Conservation (phyloP, 768 basidiomycete species). For the Russula sp. region DNA sequence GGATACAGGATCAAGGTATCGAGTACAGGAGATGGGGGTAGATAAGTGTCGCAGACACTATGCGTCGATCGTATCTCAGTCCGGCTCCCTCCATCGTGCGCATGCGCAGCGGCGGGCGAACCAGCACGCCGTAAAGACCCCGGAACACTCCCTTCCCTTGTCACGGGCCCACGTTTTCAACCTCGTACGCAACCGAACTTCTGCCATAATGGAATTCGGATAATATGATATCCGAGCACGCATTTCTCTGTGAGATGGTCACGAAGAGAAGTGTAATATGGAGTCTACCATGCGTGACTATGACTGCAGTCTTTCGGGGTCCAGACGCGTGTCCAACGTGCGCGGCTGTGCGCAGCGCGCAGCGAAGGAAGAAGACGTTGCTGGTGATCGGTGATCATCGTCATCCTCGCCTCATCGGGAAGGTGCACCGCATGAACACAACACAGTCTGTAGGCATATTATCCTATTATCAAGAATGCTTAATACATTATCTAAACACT, state of each 20-base stretch:
- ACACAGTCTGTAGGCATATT: too few relatives aligned
- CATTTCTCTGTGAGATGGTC: neutral
- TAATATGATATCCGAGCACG: neutral
- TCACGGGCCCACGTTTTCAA: neutral
- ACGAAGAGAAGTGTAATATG: neutral
- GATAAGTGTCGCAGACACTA: neutral
- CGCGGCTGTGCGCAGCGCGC: neutral
- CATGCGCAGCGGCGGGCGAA: too few relatives aligned
- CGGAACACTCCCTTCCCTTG: neutral
- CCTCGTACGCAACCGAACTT: neutral
- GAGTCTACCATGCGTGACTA: neutral
- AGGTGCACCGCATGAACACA: neutral
- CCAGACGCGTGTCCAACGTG: neutral
- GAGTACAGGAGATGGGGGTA: neutral
- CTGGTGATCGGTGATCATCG: neutral
- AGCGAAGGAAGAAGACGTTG: neutral
- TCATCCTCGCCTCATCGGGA: neutral
- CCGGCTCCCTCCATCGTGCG: too few relatives aligned
- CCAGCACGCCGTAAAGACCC: neutral
- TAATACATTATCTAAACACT: neutral
- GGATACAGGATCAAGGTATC: neutral
- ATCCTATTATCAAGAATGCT: neutral
- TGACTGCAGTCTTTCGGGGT: neutral
- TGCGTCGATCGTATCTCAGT: neutral
- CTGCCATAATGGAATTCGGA: neutral